phyloP scores from a whole-genome alignment of 345 rosid species.

The Eutrema yunnanense region DNA sequence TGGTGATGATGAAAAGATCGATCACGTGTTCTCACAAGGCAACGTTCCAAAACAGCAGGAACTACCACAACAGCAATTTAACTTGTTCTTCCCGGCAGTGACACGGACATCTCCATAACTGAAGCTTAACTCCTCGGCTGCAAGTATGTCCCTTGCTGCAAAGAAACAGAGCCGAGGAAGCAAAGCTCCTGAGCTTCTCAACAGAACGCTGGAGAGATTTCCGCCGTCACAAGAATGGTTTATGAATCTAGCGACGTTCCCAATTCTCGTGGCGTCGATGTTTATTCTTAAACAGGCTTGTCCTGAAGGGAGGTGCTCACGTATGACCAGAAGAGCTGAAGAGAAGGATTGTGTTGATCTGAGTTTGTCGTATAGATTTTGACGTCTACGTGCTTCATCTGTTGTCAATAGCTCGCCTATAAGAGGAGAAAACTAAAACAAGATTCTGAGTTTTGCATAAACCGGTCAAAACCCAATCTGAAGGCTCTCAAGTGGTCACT shows the following conservation, averaged over 20 bases:
- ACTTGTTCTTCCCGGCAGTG: slow-evolving; percentile 26
- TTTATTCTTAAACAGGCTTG: slow-evolving; percentile 81
- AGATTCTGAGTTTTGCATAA: not conserved
- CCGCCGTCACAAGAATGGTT: slow-evolving; percentile 96
- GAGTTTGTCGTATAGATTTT: slow-evolving; percentile 54
- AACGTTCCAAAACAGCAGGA: slow-evolving; percentile 59
- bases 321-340: slow-evolving; percentile 74
- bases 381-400: slow-evolving; percentile 66
- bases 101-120: slow-evolving; percentile 69
- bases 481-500: not conserved
- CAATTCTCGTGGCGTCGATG: slow-evolving; percentile 72
- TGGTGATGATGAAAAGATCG: not conserved
- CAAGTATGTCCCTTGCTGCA: slow-evolving; percentile 58
- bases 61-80: slow-evolving; percentile 68
- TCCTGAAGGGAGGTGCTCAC: slow-evolving; percentile 89
- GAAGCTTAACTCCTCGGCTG: slow-evolving; percentile 64
- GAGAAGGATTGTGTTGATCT: slow-evolving; percentile 36
- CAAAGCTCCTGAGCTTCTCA: slow-evolving; percentile 58
- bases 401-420: slow-evolving; percentile 77
- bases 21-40: slow-evolving; percentile 67
- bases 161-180: slow-evolving; percentile 80
- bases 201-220: slow-evolving; percentile 49
- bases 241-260: slow-evolving; percentile 72
- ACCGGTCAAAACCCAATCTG: not conserved
- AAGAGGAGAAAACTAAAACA: not conserved